Evolutionary conservation across 108 stramenopile genomes (phyloP).

Genomic region (Cyclotella distinguenda): DNA sequence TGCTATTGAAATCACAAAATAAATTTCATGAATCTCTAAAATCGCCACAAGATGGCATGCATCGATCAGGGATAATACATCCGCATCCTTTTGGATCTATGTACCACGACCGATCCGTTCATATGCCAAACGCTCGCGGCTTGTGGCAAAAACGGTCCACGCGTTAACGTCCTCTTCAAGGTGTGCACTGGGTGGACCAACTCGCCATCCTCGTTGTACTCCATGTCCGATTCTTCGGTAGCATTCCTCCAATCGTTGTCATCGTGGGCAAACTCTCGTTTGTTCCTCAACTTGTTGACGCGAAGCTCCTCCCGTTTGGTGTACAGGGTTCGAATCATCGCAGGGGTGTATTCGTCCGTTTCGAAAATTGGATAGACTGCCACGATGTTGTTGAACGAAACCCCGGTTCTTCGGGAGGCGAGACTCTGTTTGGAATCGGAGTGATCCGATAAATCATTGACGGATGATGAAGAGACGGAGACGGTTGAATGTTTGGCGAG

Average conservation of each 20-base stretch:
- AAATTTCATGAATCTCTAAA: no score
- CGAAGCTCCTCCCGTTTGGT: slow-evolving; percentile 38
- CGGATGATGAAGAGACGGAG: neutral
- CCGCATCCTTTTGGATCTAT: slow-evolving; percentile 44
- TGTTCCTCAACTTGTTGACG: slow-evolving; percentile 38
- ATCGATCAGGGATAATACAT: slow-evolving; percentile 43
- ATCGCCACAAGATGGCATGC: no score
- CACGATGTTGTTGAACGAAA: slow-evolving; percentile 35
- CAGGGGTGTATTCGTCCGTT: slow-evolving; percentile 26
- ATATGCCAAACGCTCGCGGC: slow-evolving; percentile 1
- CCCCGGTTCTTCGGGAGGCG: slow-evolving; percentile 5
- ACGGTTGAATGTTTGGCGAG: slow-evolving; percentile 1
- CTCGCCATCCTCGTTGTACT: slow-evolving; percentile 27
- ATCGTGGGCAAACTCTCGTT: slow-evolving; percentile 48
- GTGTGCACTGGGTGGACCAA: slow-evolving; percentile 44
- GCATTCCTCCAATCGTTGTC: slow-evolving; percentile 48
- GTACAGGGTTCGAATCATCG: slow-evolving; percentile 27
- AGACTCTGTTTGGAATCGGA: slow-evolving; percentile 6
- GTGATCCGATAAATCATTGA: neutral
- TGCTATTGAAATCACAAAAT: no score
- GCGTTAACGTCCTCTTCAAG: neutral
- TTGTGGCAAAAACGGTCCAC: slow-evolving; percentile 13
- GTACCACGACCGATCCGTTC: slow-evolving; percentile 9
- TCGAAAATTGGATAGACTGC: slow-evolving; percentile 36
- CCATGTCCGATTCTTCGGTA: slow-evolving; percentile 47